Conservation (phyloP, 305 asterid species). For the Salvia sclarea region DNA sequence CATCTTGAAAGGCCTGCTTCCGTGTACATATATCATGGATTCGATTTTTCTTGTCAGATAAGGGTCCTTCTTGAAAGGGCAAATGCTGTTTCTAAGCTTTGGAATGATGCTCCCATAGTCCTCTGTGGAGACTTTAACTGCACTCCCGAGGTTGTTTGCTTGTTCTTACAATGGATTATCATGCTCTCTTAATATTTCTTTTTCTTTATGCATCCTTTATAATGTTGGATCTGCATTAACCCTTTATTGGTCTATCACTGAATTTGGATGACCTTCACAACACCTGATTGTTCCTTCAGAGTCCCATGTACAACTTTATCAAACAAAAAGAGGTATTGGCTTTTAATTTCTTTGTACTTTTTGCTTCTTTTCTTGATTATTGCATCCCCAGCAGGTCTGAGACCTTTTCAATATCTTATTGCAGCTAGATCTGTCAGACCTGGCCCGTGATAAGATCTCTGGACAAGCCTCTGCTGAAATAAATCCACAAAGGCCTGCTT, state of each 20-base stretch:
- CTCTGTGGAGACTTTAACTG: constrained; percentile 98
- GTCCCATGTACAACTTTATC: constrained; percentile 89
- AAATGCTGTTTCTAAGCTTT: constrained; percentile 76
- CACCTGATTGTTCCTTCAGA: constrained; percentile 54
- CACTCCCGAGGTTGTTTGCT: constrained; percentile 75
- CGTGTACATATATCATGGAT: constrained; percentile 27
- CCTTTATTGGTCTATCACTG: constrained; percentile 23
- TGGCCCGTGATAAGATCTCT: constrained; percentile 78
- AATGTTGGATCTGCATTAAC: constrained; percentile 18
- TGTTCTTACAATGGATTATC: constrained; percentile 15
- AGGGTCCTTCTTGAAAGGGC: constrained; percentile 88
- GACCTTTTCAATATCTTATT: constrained; percentile 35
- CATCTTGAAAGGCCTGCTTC: constrained; percentile 9
- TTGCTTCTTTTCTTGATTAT: background rate
- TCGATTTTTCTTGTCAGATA: constrained; percentile 53
- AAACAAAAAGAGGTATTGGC: constrained; percentile 65
- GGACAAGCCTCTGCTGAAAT: constrained; percentile 74
- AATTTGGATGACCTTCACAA: constrained; percentile 25
- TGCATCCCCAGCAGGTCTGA: background rate
- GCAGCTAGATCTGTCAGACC: constrained; percentile 79
- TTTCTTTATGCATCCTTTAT: constrained; percentile 24
- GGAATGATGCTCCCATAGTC: constrained; percentile 90
- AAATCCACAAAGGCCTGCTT: constrained; percentile 45
- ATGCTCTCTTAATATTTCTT: constrained; percentile 22
- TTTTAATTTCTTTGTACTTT: constrained; percentile 23